A percentile compares a stretch with the other conserved stretches of the same genome.
These are phyloP conservation scores for Trichosporon faecale DNA, from an alignment of 1,284 basidiomycete species.

Conservation along the genomic window DNA sequence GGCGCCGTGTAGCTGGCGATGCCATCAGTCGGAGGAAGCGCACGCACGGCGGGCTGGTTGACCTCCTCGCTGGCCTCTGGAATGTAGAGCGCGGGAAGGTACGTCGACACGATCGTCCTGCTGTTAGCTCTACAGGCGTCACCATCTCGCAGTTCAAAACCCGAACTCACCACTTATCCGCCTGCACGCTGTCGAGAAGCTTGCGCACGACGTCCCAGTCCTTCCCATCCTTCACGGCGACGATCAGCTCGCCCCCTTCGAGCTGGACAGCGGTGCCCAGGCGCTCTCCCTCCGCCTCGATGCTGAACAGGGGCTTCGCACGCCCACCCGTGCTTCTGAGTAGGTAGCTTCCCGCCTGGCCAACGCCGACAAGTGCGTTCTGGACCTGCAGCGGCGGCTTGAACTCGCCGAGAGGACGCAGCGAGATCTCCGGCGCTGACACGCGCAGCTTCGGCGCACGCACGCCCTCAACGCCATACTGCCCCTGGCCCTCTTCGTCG, in stretches of 20 bases:
- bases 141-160: no score
- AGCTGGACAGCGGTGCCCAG: slow-evolving; percentile 24
- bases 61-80: slow-evolving; percentile 22
- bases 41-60: slow-evolving; percentile 33
- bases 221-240: slow-evolving; percentile 21
- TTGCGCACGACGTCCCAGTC: slow-evolving; percentile 15
- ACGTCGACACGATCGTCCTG: slow-evolving; percentile 42
- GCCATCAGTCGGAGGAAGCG: slow-evolving; percentile 20
- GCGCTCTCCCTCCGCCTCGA: slow-evolving; percentile 19
- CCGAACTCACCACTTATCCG: slow-evolving; percentile 16
- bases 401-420: not conserved
- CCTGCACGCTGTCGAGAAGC: slow-evolving; percentile 2
- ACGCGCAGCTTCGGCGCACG: not conserved
- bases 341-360: slow-evolving; percentile 41
- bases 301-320: slow-evolving; percentile 17
- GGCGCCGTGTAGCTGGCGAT: slow-evolving; percentile 34
- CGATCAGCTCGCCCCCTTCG: slow-evolving; percentile 17
- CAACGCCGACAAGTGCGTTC: slow-evolving; percentile 31
- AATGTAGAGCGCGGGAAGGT: slow-evolving; percentile 46
- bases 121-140: not conserved
- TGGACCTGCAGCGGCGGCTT: not conserved
- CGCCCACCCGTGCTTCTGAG: slow-evolving; percentile 16
- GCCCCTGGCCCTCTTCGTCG: slow-evolving; percentile 49
- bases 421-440: not conserved
- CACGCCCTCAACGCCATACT: slow-evolving; percentile 21